Evolutionary conservation across 176 grass and related monocot genomes (phyloP), one percentile per base, ranked within the genome.

Genomic region (Musa schizocarpa): DNA sequence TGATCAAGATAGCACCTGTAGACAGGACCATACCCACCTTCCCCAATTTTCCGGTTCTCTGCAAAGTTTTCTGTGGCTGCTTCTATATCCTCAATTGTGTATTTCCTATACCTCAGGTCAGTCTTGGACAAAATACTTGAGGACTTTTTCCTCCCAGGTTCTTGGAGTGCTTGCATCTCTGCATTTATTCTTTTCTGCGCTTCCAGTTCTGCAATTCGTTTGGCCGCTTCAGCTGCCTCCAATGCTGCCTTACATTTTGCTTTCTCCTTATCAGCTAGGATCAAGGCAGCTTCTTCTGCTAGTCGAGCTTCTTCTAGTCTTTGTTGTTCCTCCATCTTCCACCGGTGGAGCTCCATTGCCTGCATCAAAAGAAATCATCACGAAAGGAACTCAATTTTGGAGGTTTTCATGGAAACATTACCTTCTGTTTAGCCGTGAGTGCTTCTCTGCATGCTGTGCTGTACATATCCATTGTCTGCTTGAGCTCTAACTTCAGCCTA

Each of bases 11-110:
- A 10, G 68, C 68, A 70, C 21, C 9, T 16, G 68, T 70, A 70
- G 68, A 70, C 68, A 20, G 68, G 68, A 6, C 68, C 68, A 25
- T 70, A 70, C 17, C 68, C 68, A 21, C 68, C 68, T 70, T 70
- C 68, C 20, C 68, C 68, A 20, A 70, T 51, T 48, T 70, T 70
- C 48, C 68, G 68, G 9, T 3, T 7, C 1, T 51, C 68, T 50
- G 48, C 34, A 6, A 70, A 70, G 29, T 51, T n/a, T 1, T 70
- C 68, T 9, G 68, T 70, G 25, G 68, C 68, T 0, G 9, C 2
- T 9, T 70, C 68, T 21, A 70, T 70, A 14, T 70, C 68, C 1
- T 70, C 68, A 3, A 70, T 70, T 0, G 11, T 52, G 34, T 70
- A 70, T 20, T 10, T 22, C 19, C 68, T 70, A 21, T 50, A 70